phyloP scores from a whole-genome alignment of 2,329 filamentous ascomycete genomes.

The Mycosphaerella sp. region DNA sequence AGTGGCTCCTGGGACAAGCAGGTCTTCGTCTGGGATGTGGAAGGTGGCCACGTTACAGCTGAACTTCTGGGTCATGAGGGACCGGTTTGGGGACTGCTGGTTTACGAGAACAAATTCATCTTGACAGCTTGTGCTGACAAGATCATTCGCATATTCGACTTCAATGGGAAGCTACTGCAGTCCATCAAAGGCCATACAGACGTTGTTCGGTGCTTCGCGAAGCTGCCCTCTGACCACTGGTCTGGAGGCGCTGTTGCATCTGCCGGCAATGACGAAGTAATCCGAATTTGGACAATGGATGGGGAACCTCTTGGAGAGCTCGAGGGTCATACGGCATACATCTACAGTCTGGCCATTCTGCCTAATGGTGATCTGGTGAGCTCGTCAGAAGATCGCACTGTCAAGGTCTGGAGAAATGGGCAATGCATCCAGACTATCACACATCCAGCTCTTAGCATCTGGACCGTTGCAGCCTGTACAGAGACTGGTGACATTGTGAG shows the following conservation, averaged over 20 bases:
- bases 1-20: constrained; percentile 93
- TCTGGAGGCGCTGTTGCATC: constrained; percentile 90
- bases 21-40: constrained; percentile 78
- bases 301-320: constrained; percentile 72
- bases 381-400: constrained; percentile 87
- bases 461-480: constrained; percentile 76
- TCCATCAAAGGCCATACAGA: constrained; percentile 67
- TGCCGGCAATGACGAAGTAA: constrained; percentile 84
- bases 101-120: constrained; percentile 70
- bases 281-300: constrained; percentile 78
- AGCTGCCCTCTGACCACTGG: constrained; percentile 66
- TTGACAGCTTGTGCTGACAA: constrained; percentile 83
- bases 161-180: constrained; percentile 56
- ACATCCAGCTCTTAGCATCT: constrained; percentile 93
- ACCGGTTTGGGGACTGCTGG: constrained; percentile 86
- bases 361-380: constrained; percentile 85
- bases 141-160: constrained; percentile 74
- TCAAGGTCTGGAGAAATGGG: constrained; percentile 76
- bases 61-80: constrained; percentile 70
- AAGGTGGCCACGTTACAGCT: constrained; percentile 72
- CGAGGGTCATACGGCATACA: constrained; percentile 86
- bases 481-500: constrained; percentile 90
- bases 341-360: constrained; percentile 74
- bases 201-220: constrained; percentile 81
- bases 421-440: constrained; percentile 93